phyloP scores from a whole-genome alignment of 2,329 filamentous ascomycete species.

The Nemania sp. region DNA sequence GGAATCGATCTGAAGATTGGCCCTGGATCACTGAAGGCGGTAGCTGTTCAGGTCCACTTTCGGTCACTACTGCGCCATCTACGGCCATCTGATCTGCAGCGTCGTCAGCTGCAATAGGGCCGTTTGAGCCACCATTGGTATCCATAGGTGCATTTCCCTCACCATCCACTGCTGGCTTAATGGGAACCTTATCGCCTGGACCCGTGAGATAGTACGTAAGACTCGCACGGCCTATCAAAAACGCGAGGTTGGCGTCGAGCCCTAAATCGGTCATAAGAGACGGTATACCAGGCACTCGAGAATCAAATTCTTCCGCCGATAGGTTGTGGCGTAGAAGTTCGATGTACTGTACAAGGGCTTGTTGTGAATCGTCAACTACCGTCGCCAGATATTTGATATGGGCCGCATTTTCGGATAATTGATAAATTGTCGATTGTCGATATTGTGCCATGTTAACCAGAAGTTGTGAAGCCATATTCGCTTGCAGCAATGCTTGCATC shows the following conservation, averaged over 20 bases:
- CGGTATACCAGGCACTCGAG: conserved; percentile 73
- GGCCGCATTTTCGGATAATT: conserved; percentile 68
- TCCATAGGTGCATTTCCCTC: conserved; percentile 64
- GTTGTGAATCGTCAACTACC: conserved; percentile 86
- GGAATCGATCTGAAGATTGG: conserved; percentile 55
- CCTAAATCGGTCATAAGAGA: conserved; percentile 77
- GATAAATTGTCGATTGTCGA: conserved; percentile 81
- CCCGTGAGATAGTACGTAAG: conserved; percentile 66
- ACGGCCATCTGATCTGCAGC: conserved; percentile 38
- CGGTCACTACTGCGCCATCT: conserved; percentile 37
- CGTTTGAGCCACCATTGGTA: conserved; percentile 36
- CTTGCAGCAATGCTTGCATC: conserved; percentile 76
- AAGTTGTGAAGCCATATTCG: conserved; percentile 76
- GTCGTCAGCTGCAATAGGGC: conserved; percentile 24
- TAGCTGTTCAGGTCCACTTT: conserved; percentile 27
- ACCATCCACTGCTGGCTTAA: conserved; percentile 45
- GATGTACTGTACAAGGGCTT: conserved; percentile 83
- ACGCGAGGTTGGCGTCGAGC: conserved; percentile 78
- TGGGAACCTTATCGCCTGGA: conserved; percentile 41
- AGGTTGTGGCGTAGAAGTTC: conserved; percentile 85
- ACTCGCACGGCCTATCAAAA: conserved; percentile 77
- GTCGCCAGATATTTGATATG: conserved; percentile 89
- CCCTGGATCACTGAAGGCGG: conserved; percentile 36
- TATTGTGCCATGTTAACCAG: conserved; percentile 92
- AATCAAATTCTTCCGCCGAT: conserved; percentile 74